phyloP scores from a whole-genome alignment of 306 rosid species.

The Ormosia semicastrata region DNA sequence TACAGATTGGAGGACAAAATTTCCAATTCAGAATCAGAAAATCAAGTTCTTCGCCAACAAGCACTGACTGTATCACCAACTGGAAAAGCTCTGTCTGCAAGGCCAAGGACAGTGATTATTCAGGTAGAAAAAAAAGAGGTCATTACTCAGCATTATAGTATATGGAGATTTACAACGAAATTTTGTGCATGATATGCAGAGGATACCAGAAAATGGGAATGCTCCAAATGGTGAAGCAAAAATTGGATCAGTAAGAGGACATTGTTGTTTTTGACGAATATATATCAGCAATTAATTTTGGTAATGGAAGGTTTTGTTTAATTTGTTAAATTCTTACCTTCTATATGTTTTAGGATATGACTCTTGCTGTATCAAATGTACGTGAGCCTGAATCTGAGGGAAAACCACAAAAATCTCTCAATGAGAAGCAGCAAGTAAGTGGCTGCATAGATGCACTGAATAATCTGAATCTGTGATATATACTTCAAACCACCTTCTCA shows the following conservation, averaged over 20 bases:
- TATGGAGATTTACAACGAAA: slow-evolving; percentile 17
- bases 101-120: slow-evolving; percentile 80
- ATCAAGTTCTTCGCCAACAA: slow-evolving; percentile 99
- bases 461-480: slow-evolving; percentile 25
- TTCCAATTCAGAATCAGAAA: slow-evolving; percentile 96
- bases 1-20: slow-evolving; percentile 90
- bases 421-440: slow-evolving; percentile 96
- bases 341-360: slow-evolving; percentile 60
- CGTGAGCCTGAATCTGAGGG: slow-evolving; percentile 99
- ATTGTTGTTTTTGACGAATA: slow-evolving; percentile 26
- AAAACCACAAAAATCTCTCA: slow-evolving; percentile 95
- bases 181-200: slow-evolving; percentile 61
- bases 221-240: slow-evolving; percentile 73
- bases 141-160: slow-evolving; percentile 18
- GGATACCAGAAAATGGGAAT: slow-evolving; percentile 93
- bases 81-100: slow-evolving; percentile 69
- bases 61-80: slow-evolving; percentile 95
- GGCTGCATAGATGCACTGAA: slow-evolving; percentile 25
- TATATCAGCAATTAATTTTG: background rate
- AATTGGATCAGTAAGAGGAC: slow-evolving; percentile 57
- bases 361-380: slow-evolving; percentile 70
- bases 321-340: slow-evolving; percentile 20
- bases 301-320: background rate
- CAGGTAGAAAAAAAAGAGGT: slow-evolving; percentile 58
- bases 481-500: slow-evolving; percentile 12